Evolutionary conservation across 768 basidiomycete species (phyloP), one percentile per base, ranked within the genome.

Genomic region (Leccinum broughii): DNA sequence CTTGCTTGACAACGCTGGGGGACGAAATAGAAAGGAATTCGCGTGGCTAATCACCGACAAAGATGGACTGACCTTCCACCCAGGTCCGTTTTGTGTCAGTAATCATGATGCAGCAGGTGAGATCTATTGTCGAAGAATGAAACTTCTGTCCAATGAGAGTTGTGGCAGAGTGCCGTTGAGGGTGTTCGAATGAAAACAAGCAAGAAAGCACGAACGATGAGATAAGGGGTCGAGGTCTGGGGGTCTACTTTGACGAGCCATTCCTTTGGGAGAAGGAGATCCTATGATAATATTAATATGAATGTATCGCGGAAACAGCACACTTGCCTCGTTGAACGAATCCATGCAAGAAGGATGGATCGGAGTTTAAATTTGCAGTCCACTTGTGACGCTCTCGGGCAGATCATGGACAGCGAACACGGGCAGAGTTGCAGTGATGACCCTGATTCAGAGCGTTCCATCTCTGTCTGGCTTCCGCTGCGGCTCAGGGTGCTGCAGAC

Each of bases 11-110:
- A 90, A 66, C 3, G 80, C 88, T 89, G 62, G 30, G 54, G 52
- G 57, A 51, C 26, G 57, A 46, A 35, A 65, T 58, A 53, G 58
- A 51, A 66, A 62, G 64, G 59, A 57, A 54, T 53, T 60, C 55
- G 51, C 54, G 64, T 61, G 57, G 55, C 63, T 66, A 68, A 66
- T 72, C 56, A 65, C 64, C 64, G 68, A 51, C 13, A 55, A 55
- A 39, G 60, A 59, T 55, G 61, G 34, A 46, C 57, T 56, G 63
- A 89, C 90, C 87, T 85, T 93, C 91, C 14, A 77, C 79, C 89
- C 89, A 93, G 10, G 86, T 85, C 24, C 76, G 78, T 70, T 83
- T 89, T 13, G 88, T 92, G 72, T 92, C 90, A 11, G 91, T 90
- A 55, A 90, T 69, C 65, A 92, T 68, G 51, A 91, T 68, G 60